phyloP scores from a whole-genome alignment of 345 rosid species.

The Turnera subulata region DNA sequence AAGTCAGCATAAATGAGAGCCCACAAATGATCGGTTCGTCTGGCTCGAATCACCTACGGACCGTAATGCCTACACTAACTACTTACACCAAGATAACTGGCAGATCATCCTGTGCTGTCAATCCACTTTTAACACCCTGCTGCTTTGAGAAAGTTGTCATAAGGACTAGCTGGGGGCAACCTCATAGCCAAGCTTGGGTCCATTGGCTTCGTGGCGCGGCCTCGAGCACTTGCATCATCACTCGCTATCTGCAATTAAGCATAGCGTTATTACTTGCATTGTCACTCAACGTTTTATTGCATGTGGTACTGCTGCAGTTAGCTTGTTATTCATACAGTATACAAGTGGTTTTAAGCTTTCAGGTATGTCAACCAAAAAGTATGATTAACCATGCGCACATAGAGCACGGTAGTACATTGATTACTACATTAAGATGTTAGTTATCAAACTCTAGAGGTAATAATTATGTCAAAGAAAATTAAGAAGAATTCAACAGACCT shows the following conservation, averaged over 20 bases:
- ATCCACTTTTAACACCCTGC: constrained; percentile 48
- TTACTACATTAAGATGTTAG: background rate
- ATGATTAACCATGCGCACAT: too few relatives aligned
- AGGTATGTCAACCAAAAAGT: too few relatives aligned
- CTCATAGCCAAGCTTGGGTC: constrained; percentile 60
- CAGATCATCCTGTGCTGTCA: background rate
- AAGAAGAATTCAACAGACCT: constrained; percentile 33
- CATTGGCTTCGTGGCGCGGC: too few relatives aligned
- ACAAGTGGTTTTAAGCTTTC: too few relatives aligned
- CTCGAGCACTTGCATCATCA: constrained; percentile 1
- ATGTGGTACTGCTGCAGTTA: too few relatives aligned
- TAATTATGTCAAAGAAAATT: too few relatives aligned
- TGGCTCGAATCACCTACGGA: background rate
- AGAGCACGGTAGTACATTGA: background rate
- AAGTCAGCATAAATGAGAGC: background rate
- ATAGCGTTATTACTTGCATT: too few relatives aligned
- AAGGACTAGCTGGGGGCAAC: constrained; percentile 91
- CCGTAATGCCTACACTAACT: constrained; percentile 21
- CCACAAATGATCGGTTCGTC: background rate
- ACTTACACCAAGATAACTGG: constrained; percentile 12
- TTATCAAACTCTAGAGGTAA: background rate
- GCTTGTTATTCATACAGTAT: too few relatives aligned
- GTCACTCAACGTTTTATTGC: too few relatives aligned
- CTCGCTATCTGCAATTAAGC: constrained; percentile 22
- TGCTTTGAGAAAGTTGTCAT: constrained; percentile 87